A percentile compares a stretch with the other conserved stretches of the same genome.
Evolutionary conservation across 176 grass and related monocot species (phyloP).

Genomic region (Sorghum bicolor): DNA sequence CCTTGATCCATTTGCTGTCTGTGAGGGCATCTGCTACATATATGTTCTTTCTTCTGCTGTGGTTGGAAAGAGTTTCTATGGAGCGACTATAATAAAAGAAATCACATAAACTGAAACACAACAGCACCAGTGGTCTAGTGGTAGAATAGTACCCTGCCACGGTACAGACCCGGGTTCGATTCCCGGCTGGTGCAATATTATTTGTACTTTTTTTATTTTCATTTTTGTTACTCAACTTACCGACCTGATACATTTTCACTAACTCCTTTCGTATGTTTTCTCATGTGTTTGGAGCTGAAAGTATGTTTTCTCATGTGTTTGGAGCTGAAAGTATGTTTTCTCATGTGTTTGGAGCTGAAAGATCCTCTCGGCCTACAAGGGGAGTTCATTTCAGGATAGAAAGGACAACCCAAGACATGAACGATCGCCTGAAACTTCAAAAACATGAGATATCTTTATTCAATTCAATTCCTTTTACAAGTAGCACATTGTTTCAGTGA

Average conservation of each 20-base stretch:
- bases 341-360: not conserved
- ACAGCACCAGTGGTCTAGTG: constrained; percentile 68
- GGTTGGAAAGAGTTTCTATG: too few relatives aligned
- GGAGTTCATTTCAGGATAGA: too few relatives aligned
- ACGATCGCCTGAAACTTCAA: not conserved
- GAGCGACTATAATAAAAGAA: too few relatives aligned
- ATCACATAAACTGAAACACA: not conserved
- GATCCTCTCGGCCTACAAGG: not conserved
- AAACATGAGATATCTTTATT: not conserved
- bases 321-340: too few relatives aligned
- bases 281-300: too few relatives aligned
- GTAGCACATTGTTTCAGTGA: not conserved
- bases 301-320: too few relatives aligned
- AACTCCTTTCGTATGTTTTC: too few relatives aligned
- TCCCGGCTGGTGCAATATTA: constrained; percentile 44
- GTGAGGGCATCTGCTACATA: too few relatives aligned
- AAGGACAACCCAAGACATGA: too few relatives aligned
- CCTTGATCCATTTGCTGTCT: too few relatives aligned
- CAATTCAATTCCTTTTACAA: not conserved
- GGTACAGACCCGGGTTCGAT: constrained; percentile 71
- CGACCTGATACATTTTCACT: too few relatives aligned
- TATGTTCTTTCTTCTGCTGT: too few relatives aligned
- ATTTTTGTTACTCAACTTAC: not conserved
- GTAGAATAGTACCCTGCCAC: constrained; percentile 82
- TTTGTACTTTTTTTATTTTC: not conserved